Base-by-base conservation (phyloP, 208 protist species). In the Wallacemonas sp. region DNA sequence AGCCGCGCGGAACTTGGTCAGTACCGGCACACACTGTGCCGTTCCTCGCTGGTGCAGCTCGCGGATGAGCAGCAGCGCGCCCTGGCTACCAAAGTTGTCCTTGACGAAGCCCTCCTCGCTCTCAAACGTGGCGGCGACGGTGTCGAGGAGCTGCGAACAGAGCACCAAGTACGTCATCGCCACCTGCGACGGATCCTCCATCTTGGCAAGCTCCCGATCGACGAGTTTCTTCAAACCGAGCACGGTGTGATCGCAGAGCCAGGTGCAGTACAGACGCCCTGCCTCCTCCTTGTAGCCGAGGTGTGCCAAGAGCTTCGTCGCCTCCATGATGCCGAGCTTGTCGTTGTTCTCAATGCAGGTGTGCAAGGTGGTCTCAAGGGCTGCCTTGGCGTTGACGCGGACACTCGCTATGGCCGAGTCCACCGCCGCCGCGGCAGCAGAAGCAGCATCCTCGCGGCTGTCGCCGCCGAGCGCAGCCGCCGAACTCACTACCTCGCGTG, bases 101-200 rank as follows among this genome's bases (percentile, higher is more conserved):
- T 56, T 68, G 19, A 77, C 76, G 66, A 88, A 91, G 53, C 81
- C 72, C 56, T 90, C 86, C 45, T 95, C 89, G 22, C 26, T 60
- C 64, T 95, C 89, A 64, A 87, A 93, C 9, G 82, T 75, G 1
- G 86, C 89, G 1, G 81, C 89, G 33, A 95, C 79, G 45, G 73
- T 80, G 75, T 95, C 89, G 27, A 95, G 82, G 28, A 68, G 69
- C 51, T 86, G 83, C 45, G 89, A 95, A 24, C 93, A 86, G 21
- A 95, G 65, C 11, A 77, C 80, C 22, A 95, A 70, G 67, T 95
- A 87, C 39, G 75, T 90, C 77, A 86, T 79, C 38, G 77, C 82
- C 19, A 75, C 77, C 61, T 73, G 73, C 14, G 67, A 66, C 1
- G 88, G 82, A 60, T 84, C 75, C 30, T 82, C 78, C 80, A 91